phyloP scores from a whole-genome alignment of 192 early-diverging fungal genomes.

The Podila horticola region DNA sequence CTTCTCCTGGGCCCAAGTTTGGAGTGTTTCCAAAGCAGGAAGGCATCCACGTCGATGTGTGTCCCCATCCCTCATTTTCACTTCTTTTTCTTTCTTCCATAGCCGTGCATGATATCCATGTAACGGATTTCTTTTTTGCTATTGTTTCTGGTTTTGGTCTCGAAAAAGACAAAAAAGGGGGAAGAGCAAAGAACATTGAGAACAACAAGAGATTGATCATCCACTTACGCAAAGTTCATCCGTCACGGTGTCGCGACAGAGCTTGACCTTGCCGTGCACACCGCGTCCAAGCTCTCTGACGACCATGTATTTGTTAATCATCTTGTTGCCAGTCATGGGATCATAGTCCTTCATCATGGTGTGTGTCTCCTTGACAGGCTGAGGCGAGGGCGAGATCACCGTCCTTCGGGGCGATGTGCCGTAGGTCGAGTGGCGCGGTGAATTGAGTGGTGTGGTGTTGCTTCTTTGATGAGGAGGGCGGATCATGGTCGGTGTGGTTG shows the following conservation, averaged over 20 bases:
- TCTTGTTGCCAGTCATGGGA: constrained; percentile 87
- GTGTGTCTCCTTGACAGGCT: constrained; percentile 83
- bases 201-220: neutral
- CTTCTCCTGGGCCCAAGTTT: neutral
- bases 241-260: constrained; percentile 83
- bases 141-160: neutral
- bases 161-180: constrained; percentile 11
- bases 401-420: constrained; percentile 26
- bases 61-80: neutral
- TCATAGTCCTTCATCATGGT: constrained; percentile 88
- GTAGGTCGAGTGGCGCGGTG: constrained; percentile 23
- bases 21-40: too few relatives aligned
- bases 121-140: neutral
- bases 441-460: constrained; percentile 29
- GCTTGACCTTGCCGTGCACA: constrained; percentile 96
- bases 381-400: constrained; percentile 30
- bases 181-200: neutral
- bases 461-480: constrained; percentile 31
- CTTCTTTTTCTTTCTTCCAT: neutral
- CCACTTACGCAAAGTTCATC: constrained; percentile 78
- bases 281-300: constrained; percentile 91
- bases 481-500: constrained; percentile 37
- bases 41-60: neutral
- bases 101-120: neutral
- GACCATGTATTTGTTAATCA: constrained; percentile 96